phyloP scores from a whole-genome alignment of 306 rosid species.

The Fragaria nilgerrensis region DNA sequence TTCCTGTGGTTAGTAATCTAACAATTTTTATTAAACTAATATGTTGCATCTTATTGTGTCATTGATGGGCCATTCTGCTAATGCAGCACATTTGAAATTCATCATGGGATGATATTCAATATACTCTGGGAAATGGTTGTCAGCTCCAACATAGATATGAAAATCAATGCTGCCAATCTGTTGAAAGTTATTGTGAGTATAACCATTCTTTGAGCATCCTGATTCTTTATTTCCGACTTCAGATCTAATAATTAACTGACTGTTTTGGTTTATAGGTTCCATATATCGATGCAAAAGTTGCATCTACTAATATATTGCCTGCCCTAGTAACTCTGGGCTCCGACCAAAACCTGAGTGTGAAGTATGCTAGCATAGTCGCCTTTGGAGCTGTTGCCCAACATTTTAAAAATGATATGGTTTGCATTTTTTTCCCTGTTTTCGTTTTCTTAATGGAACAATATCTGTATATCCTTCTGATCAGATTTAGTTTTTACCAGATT shows the following conservation, averaged over 20 bases:
- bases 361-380: constrained; percentile 93
- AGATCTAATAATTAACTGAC: constrained; percentile 23
- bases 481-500: constrained; percentile 49
- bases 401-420: constrained; percentile 81
- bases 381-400: constrained; percentile 96
- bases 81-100: constrained; percentile 76
- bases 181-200: constrained; percentile 79
- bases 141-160: constrained; percentile 69
- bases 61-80: constrained; percentile 24
- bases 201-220: constrained; percentile 19
- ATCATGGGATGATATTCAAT: constrained; percentile 71
- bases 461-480: constrained; percentile 26
- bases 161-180: constrained; percentile 78
- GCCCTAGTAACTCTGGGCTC: constrained; percentile 95
- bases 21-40: constrained; percentile 1
- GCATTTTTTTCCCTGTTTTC: constrained; percentile 21
- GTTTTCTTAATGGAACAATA: constrained; percentile 22
- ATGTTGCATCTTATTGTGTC: constrained; percentile 21
- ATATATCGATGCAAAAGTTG: constrained; percentile 82
- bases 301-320: constrained; percentile 88
- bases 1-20: constrained; percentile 73
- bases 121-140: constrained; percentile 99
- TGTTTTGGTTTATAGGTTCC: constrained; percentile 57
- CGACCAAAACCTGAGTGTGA: constrained; percentile 81
- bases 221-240: constrained; percentile 25